phyloP scores from a whole-genome alignment of 2,329 filamentous ascomycete genomes.

The Talaromyces verruculosus region DNA sequence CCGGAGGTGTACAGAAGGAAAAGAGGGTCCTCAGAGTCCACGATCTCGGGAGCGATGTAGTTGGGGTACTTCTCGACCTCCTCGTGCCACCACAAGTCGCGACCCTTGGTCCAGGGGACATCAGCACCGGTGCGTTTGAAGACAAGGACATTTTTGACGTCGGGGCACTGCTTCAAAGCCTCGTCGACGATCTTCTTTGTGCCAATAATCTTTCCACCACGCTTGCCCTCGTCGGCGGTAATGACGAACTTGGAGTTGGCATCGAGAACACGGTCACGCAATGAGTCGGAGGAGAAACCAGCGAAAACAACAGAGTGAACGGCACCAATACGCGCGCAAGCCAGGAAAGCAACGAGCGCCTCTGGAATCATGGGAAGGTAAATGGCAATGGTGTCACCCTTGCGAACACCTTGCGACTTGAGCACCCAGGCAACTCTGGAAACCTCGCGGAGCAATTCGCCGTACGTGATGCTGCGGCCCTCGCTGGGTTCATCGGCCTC shows the following conservation, averaged over 20 bases:
- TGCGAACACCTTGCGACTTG: constrained; percentile 93
- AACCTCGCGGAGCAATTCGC: constrained; percentile 89
- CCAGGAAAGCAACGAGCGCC: constrained; percentile 85
- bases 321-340: constrained; percentile 87
- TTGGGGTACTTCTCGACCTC: constrained; percentile 94
- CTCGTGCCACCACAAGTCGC: constrained; percentile 98
- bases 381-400: constrained; percentile 94
- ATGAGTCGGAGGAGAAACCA: constrained; percentile 93
- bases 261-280: constrained; percentile 91
- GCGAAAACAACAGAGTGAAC: constrained; percentile 98
- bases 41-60: constrained; percentile 83
- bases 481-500: constrained; percentile 89
- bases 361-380: constrained; percentile 99
- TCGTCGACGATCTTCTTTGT: constrained; percentile 99
- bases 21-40: constrained; percentile 92
- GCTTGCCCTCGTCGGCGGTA: constrained; percentile 95
- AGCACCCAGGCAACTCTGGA: constrained; percentile 83
- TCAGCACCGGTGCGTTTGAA: constrained; percentile 94
- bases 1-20: constrained; percentile 98
- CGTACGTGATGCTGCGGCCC: constrained; percentile 87
- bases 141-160: constrained; percentile 80
- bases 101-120: constrained; percentile 82
- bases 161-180: constrained; percentile 91
- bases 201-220: constrained; percentile 92
- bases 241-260: constrained; percentile 91